Evolutionary conservation across 2,329 filamentous ascomycete genomes (phyloP), one percentile per base, ranked within the genome.

Genomic region (Aspergillus viridinutans): DNA sequence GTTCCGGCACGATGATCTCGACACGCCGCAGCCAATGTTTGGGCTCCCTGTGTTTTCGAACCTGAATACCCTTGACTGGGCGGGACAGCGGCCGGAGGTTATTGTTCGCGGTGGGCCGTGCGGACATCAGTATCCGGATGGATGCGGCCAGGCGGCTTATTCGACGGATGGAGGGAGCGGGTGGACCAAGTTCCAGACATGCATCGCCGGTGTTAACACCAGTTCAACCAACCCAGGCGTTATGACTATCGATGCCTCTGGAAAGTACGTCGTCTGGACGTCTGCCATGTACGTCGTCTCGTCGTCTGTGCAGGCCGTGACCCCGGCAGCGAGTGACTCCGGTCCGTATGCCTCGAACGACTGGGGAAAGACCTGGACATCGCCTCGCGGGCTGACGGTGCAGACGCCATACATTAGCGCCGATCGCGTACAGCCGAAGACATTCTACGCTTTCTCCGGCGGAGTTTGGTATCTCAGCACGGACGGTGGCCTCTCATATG

Each of bases 11-110:
- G 49, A 54, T 17, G 51, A 58, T 42, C 59, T 61, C 25, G 57
- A 59, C 26, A 29, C 48, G 17, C 58, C 58, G 8, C 58, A 61
- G 49, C 45, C 58, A 6, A 61, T 61, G 58, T 53, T 61, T 21
- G 56, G 54, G 14, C 49, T 61, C 3, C 58, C 58, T 6, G 53
- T 56, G 23, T 61, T 61, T 7, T 61, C 58, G 2, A 61, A 61
- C 25, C 52, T 61, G 45, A 58, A 61, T 23, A 53, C 58, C 4
- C 56, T 61, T 20, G 58, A 61, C 56, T 61, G 58, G 58, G 58
- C 58, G 2, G 58, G 58, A 2, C 56, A 59, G 45, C 52, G 49
- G 20, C 58, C 53, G 2, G 42, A 53, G 3, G 52, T 49, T 7
- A 58, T 61, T 21, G 58, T 61, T 4, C 58, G 58, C 23, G 58